Evolutionary conservation across 225 moss, liverwort and hornwort species (phyloP).

Genomic region (Polytrichum commune): DNA sequence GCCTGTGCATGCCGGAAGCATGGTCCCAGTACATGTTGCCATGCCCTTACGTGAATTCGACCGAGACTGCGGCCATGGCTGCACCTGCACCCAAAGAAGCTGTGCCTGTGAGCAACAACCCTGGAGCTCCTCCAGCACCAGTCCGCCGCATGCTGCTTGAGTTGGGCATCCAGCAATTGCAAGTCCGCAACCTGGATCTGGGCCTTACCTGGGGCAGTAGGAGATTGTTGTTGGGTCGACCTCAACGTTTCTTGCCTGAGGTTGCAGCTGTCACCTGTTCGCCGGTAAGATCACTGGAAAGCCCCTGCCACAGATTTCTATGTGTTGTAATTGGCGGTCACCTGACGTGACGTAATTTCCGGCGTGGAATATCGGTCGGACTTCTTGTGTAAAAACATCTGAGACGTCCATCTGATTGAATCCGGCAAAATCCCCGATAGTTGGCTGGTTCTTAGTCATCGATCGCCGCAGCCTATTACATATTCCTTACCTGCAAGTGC

Average conservation of each 20-base stretch:
- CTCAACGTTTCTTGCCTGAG: conserved; percentile 16
- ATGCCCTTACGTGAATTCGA: conserved; percentile 9
- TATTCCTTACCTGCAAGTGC: too few species aligned
- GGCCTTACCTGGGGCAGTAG: conserved; percentile 1
- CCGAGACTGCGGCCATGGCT: neutral
- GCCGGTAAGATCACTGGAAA: neutral
- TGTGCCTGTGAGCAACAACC: too few species aligned
- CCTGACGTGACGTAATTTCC: too few species aligned
- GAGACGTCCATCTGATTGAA: too few species aligned
- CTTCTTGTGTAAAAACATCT: too few species aligned
- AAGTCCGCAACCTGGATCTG: neutral
- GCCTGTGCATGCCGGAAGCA: conserved; percentile 46
- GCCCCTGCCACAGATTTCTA: too few species aligned
- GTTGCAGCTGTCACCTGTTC: neutral
- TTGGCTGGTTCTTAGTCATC: too few species aligned
- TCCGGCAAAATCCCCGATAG: too few species aligned
- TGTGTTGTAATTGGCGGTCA: too few species aligned
- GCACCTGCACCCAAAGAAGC: neutral
- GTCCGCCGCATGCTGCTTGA: conserved; percentile 16
- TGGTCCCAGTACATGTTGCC: conserved; percentile 60
- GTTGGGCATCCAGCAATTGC: neutral
- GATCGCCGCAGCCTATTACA: too few species aligned
- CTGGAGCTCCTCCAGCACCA: too few species aligned
- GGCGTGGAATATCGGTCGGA: too few species aligned
- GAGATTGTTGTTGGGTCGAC: conserved; percentile 16